Evolutionary conservation across 495 filamentous ascomycete species (phyloP).

Genomic region (Tuber umbilicatum): DNA sequence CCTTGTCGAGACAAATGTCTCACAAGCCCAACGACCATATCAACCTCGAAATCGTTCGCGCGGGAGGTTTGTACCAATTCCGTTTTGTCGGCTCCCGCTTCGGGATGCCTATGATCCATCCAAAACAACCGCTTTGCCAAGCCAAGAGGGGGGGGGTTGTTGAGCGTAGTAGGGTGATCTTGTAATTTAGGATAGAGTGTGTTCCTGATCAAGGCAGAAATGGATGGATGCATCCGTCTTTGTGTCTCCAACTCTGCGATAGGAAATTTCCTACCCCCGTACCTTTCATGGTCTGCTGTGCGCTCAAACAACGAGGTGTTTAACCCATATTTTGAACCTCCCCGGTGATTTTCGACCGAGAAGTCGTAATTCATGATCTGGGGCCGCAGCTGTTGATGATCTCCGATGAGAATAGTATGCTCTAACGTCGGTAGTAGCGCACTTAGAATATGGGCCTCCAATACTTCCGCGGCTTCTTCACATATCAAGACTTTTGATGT

Average conservation of each 20-base stretch:
- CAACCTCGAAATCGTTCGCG: constrained; percentile 62
- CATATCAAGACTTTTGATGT: constrained; percentile 62
- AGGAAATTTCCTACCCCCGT: constrained; percentile 47
- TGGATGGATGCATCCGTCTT: constrained; percentile 69
- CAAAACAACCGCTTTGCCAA: constrained; percentile 65
- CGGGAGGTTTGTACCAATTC: constrained; percentile 52
- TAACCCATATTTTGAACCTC: constrained; percentile 55
- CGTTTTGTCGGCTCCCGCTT: constrained; percentile 47
- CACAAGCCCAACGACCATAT: constrained; percentile 60
- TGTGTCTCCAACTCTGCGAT: constrained; percentile 58
- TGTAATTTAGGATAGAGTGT: constrained; percentile 60
- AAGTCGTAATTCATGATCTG: constrained; percentile 61
- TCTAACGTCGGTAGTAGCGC: constrained; percentile 63
- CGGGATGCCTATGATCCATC: constrained; percentile 59
- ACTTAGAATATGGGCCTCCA: constrained; percentile 64
- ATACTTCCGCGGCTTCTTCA: constrained; percentile 73
- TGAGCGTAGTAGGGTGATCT: constrained; percentile 51
- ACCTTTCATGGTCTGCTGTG: constrained; percentile 48
- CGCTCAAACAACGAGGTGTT: constrained; percentile 66
- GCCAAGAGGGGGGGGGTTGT: constrained; percentile 57
- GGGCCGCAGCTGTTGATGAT: constrained; percentile 68
- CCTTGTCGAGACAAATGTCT: constrained; percentile 68
- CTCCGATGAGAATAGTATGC: constrained; percentile 69
- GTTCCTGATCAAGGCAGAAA: constrained; percentile 54
- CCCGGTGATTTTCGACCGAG: constrained; percentile 52